Evolutionary conservation across 1,284 basidiomycete genomes (phyloP).

Genomic region (Moesziomyces antarcticus): DNA sequence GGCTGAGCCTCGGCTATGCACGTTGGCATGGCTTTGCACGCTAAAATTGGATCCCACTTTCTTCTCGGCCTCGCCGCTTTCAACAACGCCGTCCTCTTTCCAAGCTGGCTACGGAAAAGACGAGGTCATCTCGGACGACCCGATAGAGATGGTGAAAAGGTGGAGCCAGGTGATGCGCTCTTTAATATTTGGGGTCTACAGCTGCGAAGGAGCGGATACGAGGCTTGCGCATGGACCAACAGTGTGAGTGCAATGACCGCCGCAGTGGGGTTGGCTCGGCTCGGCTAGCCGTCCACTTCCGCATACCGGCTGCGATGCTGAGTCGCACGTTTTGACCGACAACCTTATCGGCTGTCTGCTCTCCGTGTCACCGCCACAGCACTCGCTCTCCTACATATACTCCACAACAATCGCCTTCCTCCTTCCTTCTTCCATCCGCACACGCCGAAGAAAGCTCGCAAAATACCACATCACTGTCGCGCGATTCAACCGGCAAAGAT

Average conservation of each 20-base stretch:
- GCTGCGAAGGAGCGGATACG: no score
- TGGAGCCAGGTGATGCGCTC: no score
- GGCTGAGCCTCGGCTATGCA: background rate
- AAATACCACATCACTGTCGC: background rate
- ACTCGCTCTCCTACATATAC: background rate
- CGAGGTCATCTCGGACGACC: no score
- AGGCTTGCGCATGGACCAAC: no score
- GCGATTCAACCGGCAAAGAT: conserved; percentile 9
- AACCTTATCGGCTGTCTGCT: background rate
- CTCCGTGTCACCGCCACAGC: background rate
- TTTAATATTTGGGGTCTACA: no score
- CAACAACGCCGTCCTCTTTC: no score
- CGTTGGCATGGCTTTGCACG: background rate
- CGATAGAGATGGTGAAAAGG: no score
- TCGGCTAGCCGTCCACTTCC: background rate
- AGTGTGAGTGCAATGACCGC: no score
- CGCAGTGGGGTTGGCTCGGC: no score
- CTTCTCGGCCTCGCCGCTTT: background rate
- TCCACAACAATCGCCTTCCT: no score
- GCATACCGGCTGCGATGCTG: background rate
- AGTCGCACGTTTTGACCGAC: background rate
- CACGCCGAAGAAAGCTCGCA: background rate
- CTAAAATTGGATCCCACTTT: background rate
- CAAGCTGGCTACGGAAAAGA: no score
- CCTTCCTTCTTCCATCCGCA: background rate